Conservation (phyloP, 176 grass and related monocot genomes). For the bread wheat (Triticum aestivum) region DNA sequence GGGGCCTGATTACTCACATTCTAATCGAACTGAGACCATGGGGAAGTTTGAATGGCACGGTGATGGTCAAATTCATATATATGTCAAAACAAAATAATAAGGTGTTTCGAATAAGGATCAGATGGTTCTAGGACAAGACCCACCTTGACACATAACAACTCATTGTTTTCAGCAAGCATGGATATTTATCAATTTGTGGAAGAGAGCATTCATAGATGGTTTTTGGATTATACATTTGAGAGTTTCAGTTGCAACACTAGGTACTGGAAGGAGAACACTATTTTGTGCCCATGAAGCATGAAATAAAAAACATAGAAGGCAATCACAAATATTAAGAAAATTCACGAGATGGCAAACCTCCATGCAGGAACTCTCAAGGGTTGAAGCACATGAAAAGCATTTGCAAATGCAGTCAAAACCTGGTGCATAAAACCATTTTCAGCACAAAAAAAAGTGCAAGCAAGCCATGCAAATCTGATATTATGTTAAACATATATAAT, state of each 20-base stretch:
- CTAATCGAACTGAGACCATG: not conserved
- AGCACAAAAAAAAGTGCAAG: not conserved
- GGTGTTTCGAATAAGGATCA: not conserved
- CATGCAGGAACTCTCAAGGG: slow-evolving; percentile 54
- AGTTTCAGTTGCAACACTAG: not conserved
- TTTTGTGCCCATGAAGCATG: not conserved
- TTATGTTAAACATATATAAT: slow-evolving; percentile 7
- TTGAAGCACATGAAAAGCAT: slow-evolving; percentile 43
- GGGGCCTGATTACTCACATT: not conserved
- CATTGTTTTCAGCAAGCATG: not conserved
- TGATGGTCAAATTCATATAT: not conserved
- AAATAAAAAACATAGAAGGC: not conserved
- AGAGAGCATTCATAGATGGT: not conserved
- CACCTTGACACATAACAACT: not conserved
- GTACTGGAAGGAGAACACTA: not conserved
- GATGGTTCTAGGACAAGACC: not conserved
- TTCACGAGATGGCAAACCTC: slow-evolving; percentile 35
- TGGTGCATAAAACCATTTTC: slow-evolving; percentile 23
- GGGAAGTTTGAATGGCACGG: not conserved
- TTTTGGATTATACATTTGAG: not conserved
- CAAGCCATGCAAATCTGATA: not conserved
- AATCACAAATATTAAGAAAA: slow-evolving; percentile 1
- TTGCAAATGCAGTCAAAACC: slow-evolving; percentile 52
- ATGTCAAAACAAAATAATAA: not conserved
- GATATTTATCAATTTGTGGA: not conserved